These are phyloP conservation scores for Lentinula lateritia DNA, from an alignment of 768 basidiomycete species.

Conservation along the genomic window DNA sequence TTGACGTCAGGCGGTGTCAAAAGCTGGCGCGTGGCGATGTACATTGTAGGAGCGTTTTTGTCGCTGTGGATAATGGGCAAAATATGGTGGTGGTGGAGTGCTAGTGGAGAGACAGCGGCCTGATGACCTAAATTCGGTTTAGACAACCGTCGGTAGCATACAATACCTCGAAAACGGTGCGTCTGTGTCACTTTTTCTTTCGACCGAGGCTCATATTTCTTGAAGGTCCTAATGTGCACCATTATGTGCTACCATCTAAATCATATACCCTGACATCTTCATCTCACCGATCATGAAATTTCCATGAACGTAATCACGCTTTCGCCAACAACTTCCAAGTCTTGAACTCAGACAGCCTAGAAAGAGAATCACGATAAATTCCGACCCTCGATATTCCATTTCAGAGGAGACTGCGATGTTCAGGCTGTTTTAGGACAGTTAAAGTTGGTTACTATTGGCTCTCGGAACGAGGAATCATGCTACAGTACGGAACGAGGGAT, in stretches of 20 bases:
- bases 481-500: too few relatives aligned
- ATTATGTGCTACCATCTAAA: neutral
- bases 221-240: neutral
- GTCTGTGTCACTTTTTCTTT: neutral
- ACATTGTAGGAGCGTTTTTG: slow-evolving; percentile 51
- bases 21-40: slow-evolving; percentile 62
- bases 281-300: neutral
- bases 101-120: neutral
- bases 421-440: too few relatives aligned
- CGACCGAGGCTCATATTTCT: neutral
- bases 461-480: too few relatives aligned
- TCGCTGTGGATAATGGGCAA: slow-evolving; percentile 52
- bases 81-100: slow-evolving; percentile 44
- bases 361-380: too few relatives aligned
- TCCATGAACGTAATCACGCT: neutral
- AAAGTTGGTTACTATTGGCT: too few relatives aligned
- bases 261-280: neutral
- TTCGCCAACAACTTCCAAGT: neutral
- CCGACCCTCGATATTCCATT: too few relatives aligned
- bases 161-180: neutral
- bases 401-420: too few relatives aligned
- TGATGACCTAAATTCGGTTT: neutral
- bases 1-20: slow-evolving; percentile 60
- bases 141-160: neutral
- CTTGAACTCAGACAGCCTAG: neutral